Evolutionary conservation across 345 rosid species (phyloP).

Genomic region (Citrus reticulata): DNA sequence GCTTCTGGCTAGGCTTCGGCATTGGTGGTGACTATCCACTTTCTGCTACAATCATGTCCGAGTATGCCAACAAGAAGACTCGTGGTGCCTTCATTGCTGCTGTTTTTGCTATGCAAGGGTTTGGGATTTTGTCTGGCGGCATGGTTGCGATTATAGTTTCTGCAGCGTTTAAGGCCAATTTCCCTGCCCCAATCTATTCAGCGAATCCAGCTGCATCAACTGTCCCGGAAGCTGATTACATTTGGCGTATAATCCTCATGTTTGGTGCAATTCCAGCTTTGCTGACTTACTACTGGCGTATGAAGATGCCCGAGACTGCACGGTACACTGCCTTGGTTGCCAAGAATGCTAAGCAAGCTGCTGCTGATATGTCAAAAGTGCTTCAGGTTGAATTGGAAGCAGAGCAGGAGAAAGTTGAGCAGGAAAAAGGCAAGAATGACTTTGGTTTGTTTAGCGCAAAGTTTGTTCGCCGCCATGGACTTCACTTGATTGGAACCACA

Average conservation of each 20-base stretch:
- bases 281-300: conserved; percentile 64
- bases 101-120: conserved; percentile 81
- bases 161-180: conserved; percentile 29
- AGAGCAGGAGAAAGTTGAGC: conserved; percentile 35
- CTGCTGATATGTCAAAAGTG: conserved; percentile 71
- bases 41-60: conserved; percentile 90
- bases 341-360: conserved; percentile 60
- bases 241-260: conserved; percentile 69
- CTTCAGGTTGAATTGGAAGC: conserved; percentile 57
- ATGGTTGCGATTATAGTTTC: conserved; percentile 45
- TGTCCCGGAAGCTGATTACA: conserved; percentile 53
- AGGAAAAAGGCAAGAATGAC: conserved; percentile 23
- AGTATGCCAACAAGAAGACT: conserved; percentile 69
- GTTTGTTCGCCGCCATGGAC: conserved; percentile 50
- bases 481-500: conserved; percentile 58
- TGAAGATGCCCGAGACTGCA: conserved; percentile 87
- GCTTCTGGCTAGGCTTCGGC: conserved; percentile 88
- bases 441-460: conserved; percentile 42
- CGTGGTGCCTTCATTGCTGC: conserved; percentile 72
- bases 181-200: conserved; percentile 26
- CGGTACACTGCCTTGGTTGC: conserved; percentile 72
- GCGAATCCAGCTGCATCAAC: conserved; percentile 39
- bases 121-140: conserved; percentile 74
- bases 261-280: conserved; percentile 67
- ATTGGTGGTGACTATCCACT: conserved; percentile 91